Percentiles rank a stretch among this genome's conserved stretches.
These are phyloP conservation scores for Usnea hakonensis DNA, from an alignment of 495 filamentous ascomycete genomes.

Conservation along the genomic window DNA sequence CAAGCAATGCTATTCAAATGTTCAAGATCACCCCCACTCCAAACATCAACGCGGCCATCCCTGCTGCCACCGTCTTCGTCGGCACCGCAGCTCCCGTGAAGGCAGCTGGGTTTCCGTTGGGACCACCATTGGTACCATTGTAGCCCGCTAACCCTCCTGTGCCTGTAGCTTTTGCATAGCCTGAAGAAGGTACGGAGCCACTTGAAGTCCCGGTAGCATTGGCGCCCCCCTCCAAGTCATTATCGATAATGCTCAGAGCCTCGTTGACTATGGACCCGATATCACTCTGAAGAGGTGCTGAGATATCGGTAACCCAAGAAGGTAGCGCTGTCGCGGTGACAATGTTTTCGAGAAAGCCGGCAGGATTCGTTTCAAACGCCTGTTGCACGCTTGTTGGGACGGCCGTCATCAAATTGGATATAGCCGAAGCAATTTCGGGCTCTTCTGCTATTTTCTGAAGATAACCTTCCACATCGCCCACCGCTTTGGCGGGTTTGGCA, in stretches of 20 bases:
- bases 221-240: background rate
- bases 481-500: slow-evolving; percentile 6
- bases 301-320: slow-evolving; percentile 4
- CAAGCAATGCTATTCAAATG: background rate
- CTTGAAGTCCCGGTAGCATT: background rate
- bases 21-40: slow-evolving; percentile 3
- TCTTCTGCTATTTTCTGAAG: slow-evolving; percentile 3
- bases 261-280: slow-evolving; percentile 10
- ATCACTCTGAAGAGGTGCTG: slow-evolving; percentile 13
- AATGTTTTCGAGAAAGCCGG: slow-evolving; percentile 7
- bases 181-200: slow-evolving; percentile 1
- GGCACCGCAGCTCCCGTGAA: slow-evolving; percentile 7
- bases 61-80: slow-evolving; percentile 9
- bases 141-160: background rate
- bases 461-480: slow-evolving; percentile 3
- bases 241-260: slow-evolving; percentile 13
- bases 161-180: background rate
- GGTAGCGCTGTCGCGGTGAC: slow-evolving; percentile 10
- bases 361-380: background rate
- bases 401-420: background rate
- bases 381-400: slow-evolving; percentile 10
- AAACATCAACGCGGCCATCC: background rate
- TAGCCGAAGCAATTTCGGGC: background rate
- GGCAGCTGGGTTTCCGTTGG: background rate
- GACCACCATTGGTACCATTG: slow-evolving; percentile 1